Percentiles rank a stretch among this genome's conserved stretches.
Conservation (phyloP, 768 basidiomycete species). For the Pisolithus albus region DNA sequence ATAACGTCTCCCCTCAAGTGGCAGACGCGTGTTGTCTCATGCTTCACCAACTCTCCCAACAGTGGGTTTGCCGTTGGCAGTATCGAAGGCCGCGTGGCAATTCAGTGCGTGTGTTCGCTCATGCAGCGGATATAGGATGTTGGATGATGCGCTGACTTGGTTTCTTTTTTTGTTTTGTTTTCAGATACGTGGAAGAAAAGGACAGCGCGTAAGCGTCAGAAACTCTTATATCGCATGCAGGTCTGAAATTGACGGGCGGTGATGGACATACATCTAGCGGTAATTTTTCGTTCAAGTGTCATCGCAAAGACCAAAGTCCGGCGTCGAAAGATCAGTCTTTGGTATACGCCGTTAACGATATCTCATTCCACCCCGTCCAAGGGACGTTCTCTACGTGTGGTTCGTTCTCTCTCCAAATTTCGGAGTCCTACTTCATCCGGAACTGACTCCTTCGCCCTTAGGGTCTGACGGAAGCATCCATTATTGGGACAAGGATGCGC, state of each 20-base stretch:
- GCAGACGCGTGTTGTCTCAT: slow-evolving; percentile 85
- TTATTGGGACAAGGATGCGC: slow-evolving; percentile 93
- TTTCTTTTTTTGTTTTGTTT: not conserved
- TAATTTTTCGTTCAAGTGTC: slow-evolving; percentile 88
- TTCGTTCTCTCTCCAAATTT: slow-evolving; percentile 20
- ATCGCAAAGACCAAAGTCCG: slow-evolving; percentile 52
- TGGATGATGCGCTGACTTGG: not conserved
- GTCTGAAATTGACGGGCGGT: slow-evolving; percentile 1
- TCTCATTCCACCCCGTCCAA: slow-evolving; percentile 77
- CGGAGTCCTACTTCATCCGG: not conserved
- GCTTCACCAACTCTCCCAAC: slow-evolving; percentile 60
- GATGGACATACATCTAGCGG: slow-evolving; percentile 32
- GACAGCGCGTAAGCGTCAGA: slow-evolving; percentile 46
- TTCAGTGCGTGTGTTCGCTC: slow-evolving; percentile 65
- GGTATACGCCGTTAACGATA: slow-evolving; percentile 81
- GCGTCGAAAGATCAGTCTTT: slow-evolving; percentile 58
- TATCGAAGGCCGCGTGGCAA: slow-evolving; percentile 87
- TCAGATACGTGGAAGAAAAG: slow-evolving; percentile 82
- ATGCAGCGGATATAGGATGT: slow-evolving; percentile 1
- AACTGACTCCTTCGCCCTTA: slow-evolving; percentile 18
- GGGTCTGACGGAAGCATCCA: slow-evolving; percentile 83
- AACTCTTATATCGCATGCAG: not conserved
- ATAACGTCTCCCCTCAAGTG: slow-evolving; percentile 85
- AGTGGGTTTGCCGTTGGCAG: slow-evolving; percentile 82
- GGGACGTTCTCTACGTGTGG: slow-evolving; percentile 84